Percentiles rank a stretch among this genome's conserved stretches.
phyloP scores from a whole-genome alignment of 805 yeast genomes.

The Saccharomycopsis vini region DNA sequence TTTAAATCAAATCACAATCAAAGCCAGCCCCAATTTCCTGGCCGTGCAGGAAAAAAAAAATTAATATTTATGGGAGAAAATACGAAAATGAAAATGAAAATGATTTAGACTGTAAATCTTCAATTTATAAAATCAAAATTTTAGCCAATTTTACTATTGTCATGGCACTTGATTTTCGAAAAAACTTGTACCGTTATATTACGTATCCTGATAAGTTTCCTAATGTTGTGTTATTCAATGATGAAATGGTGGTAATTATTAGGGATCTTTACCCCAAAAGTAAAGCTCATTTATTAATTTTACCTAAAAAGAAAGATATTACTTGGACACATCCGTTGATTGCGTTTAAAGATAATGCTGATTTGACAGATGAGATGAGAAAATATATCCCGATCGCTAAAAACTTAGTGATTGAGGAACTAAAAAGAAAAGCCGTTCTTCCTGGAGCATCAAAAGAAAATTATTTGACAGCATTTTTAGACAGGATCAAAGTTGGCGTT shows the following conservation, averaged over 20 bases:
- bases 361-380: background rate
- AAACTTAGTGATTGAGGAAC: background rate
- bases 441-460: background rate
- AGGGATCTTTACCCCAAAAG: conserved; percentile 4
- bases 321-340: conserved; percentile 1
- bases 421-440: background rate
- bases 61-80: too few species aligned
- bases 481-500: conserved; percentile 39
- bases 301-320: background rate
- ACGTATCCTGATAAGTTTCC: background rate
- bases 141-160: too few species aligned
- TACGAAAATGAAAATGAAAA: too few species aligned
- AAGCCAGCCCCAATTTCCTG: too few species aligned
- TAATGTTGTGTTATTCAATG: conserved; percentile 1
- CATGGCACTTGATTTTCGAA: background rate
- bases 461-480: background rate
- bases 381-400: background rate
- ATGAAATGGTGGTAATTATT: conserved; percentile 3
- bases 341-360: conserved; percentile 2
- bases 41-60: too few species aligned
- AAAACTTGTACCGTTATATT: background rate
- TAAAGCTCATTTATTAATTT: conserved; percentile 4
- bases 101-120: too few species aligned
- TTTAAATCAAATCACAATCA: too few species aligned
- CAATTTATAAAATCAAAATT: too few species aligned